phyloP scores from a whole-genome alignment of 257 asterid species.

The Forsythia viridissima region DNA sequence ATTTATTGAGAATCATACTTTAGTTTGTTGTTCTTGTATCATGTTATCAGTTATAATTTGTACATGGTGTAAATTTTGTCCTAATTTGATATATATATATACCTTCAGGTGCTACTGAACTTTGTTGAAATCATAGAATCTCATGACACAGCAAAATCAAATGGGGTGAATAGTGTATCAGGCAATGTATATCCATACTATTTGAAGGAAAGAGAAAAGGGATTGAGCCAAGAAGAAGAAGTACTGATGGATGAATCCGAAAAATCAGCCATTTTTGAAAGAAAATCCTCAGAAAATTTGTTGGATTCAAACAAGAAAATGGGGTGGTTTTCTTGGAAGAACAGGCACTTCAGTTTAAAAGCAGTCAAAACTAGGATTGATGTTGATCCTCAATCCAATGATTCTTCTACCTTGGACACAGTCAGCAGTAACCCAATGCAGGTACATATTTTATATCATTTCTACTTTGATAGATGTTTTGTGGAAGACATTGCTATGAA shows the following conservation, averaged over 20 bases:
- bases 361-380: conserved; percentile 20
- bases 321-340: conserved; percentile 63
- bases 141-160: conserved; percentile 15
- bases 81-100: background rate
- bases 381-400: background rate
- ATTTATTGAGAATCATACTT: too few relatives aligned
- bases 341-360: conserved; percentile 44
- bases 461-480: too few relatives aligned
- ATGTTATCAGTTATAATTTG: too few relatives aligned
- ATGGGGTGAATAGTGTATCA: too few relatives aligned
- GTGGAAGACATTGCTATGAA: too few relatives aligned
- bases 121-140: conserved; percentile 47
- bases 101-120: conserved; percentile 43
- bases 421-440: conserved; percentile 9
- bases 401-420: conserved; percentile 12
- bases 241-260: conserved; percentile 33
- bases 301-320: conserved; percentile 41
- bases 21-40: too few relatives aligned
- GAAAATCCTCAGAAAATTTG: conserved; percentile 15
- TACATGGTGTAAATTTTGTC: background rate
- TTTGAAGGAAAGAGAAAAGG: conserved; percentile 15
- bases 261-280: conserved; percentile 15
- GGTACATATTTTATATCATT: conserved; percentile 9
- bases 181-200: background rate
- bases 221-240: conserved; percentile 33